Base-by-base conservation (phyloP, 495 filamentous ascomycete species). In the Penicillium roqueforti region DNA sequence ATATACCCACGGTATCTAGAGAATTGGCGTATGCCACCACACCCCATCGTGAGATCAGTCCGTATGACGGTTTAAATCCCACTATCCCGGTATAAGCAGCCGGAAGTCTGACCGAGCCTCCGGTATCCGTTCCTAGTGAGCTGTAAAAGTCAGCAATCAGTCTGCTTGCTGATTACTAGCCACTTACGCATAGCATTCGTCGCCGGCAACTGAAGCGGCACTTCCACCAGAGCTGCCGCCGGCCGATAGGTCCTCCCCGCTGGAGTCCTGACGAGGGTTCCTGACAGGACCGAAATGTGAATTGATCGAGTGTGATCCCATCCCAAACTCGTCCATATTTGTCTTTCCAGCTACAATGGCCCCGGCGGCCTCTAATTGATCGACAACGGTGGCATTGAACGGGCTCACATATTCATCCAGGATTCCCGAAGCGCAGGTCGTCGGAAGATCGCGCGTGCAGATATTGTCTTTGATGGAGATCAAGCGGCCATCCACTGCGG, bases 291-390 rank as follows among this genome's bases (percentile, higher is more conserved):
- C 92, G 63, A 87, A 87, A 48, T 68, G 66, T 18, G 92, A 95
- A 63, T 91, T 71, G 3, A 77, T 80, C 14, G 89, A 90, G 71
- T 97, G 88, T 10, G 91, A 95, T 34, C 93, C 93, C 93, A 98
- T 98, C 19, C 93, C 93, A 71, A 97, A 98, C 66, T 97, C 93
- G 76, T 98, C 93, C 60, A 98, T 77, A 68, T 95, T 96, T 0
- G 91, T 91, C 67, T 96, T 97, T 7, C 87, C 87, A 14, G 82
- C 76, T 4, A 95, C 66, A 18, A 78, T 66, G 5, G 84, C 85
- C 36, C 89, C 89, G 19, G 83, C 77, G 45, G 75, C 62, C 57
- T 81, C 78, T 41, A 96, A 77, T 61, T 76, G 75, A 42, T 78
- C 63, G 26, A 96, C 82, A 31, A 96, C 89, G 3, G 88, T 92